These are phyloP conservation scores for Aspergillus luchuensis DNA, from an alignment of 2,329 filamentous ascomycete genomes.

Conservation along the genomic window DNA sequence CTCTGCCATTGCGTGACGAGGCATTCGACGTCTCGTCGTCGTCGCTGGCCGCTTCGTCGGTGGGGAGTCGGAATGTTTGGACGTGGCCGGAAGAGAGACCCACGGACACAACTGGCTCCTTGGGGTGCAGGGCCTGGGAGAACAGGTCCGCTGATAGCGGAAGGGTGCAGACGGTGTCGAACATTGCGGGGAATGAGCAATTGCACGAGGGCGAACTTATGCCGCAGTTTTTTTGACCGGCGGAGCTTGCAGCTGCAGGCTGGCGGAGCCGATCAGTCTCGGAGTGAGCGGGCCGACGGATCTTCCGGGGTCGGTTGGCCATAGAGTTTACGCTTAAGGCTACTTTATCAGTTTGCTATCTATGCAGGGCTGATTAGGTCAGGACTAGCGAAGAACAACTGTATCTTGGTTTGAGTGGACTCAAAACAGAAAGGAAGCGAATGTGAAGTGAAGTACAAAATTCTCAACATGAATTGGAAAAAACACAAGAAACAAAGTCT, in stretches of 20 bases:
- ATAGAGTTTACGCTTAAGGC: background rate
- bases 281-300: constrained; percentile 24
- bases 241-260: constrained; percentile 8
- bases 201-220: constrained; percentile 2
- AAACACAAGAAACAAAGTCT: background rate
- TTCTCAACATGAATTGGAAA: background rate
- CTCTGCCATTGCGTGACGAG: constrained; percentile 63
- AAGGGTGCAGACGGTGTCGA: constrained; percentile 88
- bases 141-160: constrained; percentile 87
- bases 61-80: constrained; percentile 74
- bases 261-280: constrained; percentile 8
- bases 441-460: background rate
- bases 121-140: constrained; percentile 81
- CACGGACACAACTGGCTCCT: constrained; percentile 79
- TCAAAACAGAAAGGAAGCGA: constrained; percentile 2
- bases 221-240: constrained; percentile 8
- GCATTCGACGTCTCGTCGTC: constrained; percentile 49
- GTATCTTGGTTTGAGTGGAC: background rate
- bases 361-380: background rate
- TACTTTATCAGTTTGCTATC: background rate
- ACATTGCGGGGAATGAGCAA: constrained; percentile 58
- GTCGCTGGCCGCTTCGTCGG: constrained; percentile 53
- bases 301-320: constrained; percentile 21
- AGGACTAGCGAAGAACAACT: background rate
- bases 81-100: constrained; percentile 85